phyloP scores from a whole-genome alignment of 192 early-diverging fungal genomes.

The Thamnidium elegans region DNA sequence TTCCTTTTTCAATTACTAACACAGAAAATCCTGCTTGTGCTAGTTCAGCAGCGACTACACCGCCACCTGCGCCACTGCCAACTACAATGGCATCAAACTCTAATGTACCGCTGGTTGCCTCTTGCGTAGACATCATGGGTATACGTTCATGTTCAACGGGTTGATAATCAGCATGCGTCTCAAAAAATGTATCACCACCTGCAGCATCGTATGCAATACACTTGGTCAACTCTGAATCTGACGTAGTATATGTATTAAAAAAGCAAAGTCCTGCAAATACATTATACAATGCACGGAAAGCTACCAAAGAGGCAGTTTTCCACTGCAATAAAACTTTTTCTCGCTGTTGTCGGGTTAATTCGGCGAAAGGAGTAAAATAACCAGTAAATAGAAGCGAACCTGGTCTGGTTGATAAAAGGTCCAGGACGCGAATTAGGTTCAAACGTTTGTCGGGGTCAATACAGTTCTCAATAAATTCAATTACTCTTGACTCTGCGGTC shows the following conservation, averaged over 20 bases:
- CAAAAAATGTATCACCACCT: conserved; percentile 29
- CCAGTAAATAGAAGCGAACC: conserved; percentile 35
- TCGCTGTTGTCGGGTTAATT: conserved; percentile 27
- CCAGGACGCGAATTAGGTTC: conserved; percentile 18
- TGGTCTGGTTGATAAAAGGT: conserved; percentile 32
- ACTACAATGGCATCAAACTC: conserved; percentile 65
- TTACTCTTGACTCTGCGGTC: neutral
- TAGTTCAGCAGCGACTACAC: conserved; percentile 60
- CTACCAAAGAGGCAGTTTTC: conserved; percentile 19
- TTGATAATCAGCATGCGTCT: neutral
- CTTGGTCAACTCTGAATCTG: conserved; percentile 7
- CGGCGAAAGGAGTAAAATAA: conserved; percentile 25
- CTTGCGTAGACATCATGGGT: neutral
- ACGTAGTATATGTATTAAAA: conserved; percentile 20
- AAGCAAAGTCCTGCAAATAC: conserved; percentile 28
- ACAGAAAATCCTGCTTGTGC: conserved; percentile 60
- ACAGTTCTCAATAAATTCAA: neutral
- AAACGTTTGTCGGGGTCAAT: conserved; percentile 20
- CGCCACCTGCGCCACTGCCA: conserved; percentile 67
- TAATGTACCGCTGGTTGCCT: conserved; percentile 14
- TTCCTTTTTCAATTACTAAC: conserved; percentile 72
- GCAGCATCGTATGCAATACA: conserved; percentile 54
- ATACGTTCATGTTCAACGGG: conserved; percentile 6
- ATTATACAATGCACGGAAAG: conserved; percentile 29
- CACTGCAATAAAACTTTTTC: conserved; percentile 32